Evolutionary conservation across 2,329 filamentous ascomycete species (phyloP), one percentile per base, ranked within the genome.

Genomic region (Fusarium subglutinans): DNA sequence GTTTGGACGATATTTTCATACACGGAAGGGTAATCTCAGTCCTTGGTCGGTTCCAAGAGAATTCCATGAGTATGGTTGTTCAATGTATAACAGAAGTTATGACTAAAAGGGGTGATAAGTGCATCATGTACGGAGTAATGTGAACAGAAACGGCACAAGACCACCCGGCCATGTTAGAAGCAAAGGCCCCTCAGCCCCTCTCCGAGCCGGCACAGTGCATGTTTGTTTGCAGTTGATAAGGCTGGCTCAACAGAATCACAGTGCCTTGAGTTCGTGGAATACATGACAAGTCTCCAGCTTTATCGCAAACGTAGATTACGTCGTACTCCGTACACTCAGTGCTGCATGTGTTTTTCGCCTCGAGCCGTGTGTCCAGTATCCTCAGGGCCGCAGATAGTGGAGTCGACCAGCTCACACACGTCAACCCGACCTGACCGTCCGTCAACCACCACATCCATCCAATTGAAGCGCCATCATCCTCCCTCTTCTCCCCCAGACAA

Each of bases 381-480:
- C 63, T 45, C 64, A 64, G 47, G 50, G 64, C 66, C 57, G 66
- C 66, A 69, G 33, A 63, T 56, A 69, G 66, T 69, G 65, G 66
- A 70, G 70, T 73, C 61, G 66, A 67, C 72, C 69, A 73, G 65
- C 66, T 56, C 66, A 56, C 65, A 73, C 75, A 76, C 72, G 69
- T 75, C 76, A 77, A 75, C 75, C 67, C 61, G 57, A 64, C 55
- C 28, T 54, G 51, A 38, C 41, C 66, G 66, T 66, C 66, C 56
- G 59, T 71, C 63, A 75, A 72, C 69, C 56, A 65, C 57, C 54
- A 72, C 62, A 47, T 45, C 50, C 50, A 53, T 35, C 50, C 50
- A 53, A 44, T 58, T 66, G 55, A 71, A 51, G 70, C 62, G 69
- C 63, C 75, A 70, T 66, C 71, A 69, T 57, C 70, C 63, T 69